Evolutionary conservation across 495 filamentous ascomycete species (phyloP).

Genomic region (Tuber brumale): DNA sequence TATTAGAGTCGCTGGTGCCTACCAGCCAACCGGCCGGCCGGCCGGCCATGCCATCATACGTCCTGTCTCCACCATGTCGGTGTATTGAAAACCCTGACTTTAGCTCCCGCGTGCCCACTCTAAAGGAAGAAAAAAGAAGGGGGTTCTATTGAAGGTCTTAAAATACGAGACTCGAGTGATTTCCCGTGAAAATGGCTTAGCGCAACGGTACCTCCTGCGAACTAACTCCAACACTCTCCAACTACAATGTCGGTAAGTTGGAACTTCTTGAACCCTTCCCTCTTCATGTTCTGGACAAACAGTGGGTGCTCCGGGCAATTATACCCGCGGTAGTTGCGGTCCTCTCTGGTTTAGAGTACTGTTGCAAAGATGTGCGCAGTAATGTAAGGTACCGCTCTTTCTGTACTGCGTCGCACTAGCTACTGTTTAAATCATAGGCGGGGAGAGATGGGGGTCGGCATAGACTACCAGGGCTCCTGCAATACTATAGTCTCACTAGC

Average conservation of each 20-base stretch:
- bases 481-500: constrained; percentile 60
- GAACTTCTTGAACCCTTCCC: constrained; percentile 42
- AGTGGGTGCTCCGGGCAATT: constrained; percentile 49
- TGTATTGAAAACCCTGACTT: not conserved
- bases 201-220: not conserved
- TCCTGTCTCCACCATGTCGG: not conserved
- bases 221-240: constrained; percentile 41
- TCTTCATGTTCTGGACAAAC: constrained; percentile 45
- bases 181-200: not conserved
- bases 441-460: not conserved
- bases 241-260: constrained; percentile 47
- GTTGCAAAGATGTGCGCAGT: constrained; percentile 55
- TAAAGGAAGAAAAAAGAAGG: not conserved
- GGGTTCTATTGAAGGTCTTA: not conserved
- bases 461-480: constrained; percentile 56
- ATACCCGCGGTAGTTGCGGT: constrained; percentile 53
- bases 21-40: too few species aligned
- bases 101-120: not conserved
- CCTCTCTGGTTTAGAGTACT: constrained; percentile 54
- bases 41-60: too few species aligned
- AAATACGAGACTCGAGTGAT: not conserved
- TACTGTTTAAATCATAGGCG: not conserved
- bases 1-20: too few species aligned
- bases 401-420: not conserved
- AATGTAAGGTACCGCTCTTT: constrained; percentile 48